These are phyloP conservation scores for Sanghuangporus weigelae DNA, from an alignment of 1,284 basidiomycete species.

Conservation along the genomic window DNA sequence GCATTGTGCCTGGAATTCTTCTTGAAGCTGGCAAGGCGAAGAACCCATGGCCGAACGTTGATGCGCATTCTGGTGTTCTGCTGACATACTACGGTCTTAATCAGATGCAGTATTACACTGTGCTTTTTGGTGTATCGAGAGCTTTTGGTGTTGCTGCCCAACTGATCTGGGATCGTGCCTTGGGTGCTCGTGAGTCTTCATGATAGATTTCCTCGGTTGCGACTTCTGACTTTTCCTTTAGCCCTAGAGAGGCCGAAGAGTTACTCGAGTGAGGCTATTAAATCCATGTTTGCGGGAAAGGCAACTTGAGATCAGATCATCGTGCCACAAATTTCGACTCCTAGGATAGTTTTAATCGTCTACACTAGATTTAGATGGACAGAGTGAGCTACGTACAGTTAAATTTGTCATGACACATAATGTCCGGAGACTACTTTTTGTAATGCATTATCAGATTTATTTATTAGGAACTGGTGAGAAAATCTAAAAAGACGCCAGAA, in stretches of 20 bases:
- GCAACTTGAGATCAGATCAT: not conserved
- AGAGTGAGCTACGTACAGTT: too few relatives aligned
- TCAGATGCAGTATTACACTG: slow-evolving; percentile 94
- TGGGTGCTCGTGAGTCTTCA: slow-evolving; percentile 73
- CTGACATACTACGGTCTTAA: slow-evolving; percentile 86
- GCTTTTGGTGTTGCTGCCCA: slow-evolving; percentile 88
- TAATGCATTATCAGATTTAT: too few relatives aligned
- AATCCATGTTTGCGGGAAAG: slow-evolving; percentile 56
- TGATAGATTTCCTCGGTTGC: not conserved
- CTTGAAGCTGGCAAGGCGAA: slow-evolving; percentile 94
- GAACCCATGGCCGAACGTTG: slow-evolving; percentile 94
- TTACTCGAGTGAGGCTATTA: slow-evolving; percentile 72
- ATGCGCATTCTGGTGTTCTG: slow-evolving; percentile 94
- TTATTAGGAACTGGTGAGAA: too few relatives aligned
- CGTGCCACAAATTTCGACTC: not conserved
- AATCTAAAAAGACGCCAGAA: too few relatives aligned
- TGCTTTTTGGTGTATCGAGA: slow-evolving; percentile 94
- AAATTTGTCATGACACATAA: too few relatives aligned
- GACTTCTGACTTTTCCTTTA: slow-evolving; percentile 26
- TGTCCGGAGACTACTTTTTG: too few relatives aligned
- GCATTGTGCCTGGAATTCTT: slow-evolving; percentile 90
- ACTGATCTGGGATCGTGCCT: slow-evolving; percentile 93
- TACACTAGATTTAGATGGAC: too few relatives aligned
- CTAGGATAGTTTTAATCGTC: not conserved
- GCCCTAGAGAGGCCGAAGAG: slow-evolving; percentile 87